Evolutionary conservation across 768 basidiomycete species (phyloP).

Genomic region (Candolleomyces efflorescens): DNA sequence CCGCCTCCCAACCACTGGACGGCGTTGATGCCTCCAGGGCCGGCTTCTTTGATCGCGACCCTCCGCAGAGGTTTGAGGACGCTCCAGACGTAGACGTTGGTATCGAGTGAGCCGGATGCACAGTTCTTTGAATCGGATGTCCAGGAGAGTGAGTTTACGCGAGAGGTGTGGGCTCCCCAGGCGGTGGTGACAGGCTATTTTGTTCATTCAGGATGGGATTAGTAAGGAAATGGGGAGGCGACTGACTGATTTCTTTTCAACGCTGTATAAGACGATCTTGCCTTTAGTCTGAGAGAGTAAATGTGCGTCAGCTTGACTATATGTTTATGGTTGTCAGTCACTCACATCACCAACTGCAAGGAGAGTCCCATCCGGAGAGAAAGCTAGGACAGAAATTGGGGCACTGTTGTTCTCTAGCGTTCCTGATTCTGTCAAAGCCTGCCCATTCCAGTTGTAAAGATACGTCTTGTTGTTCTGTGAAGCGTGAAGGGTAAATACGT

Average conservation of each 20-base stretch:
- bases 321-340: conserved; percentile 8
- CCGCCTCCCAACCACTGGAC: conserved; percentile 72
- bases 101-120: conserved; percentile 90
- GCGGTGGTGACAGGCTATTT: conserved; percentile 69
- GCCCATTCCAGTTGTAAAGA: conserved; percentile 70
- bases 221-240: background rate
- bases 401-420: conserved; percentile 68
- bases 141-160: conserved; percentile 77
- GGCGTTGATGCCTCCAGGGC: conserved; percentile 77
- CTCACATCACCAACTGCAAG: conserved; percentile 87
- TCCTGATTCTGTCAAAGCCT: conserved; percentile 48
- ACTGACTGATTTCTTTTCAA: conserved; percentile 56
- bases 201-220: no score
- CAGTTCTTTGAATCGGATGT: conserved; percentile 69
- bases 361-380: conserved; percentile 71
- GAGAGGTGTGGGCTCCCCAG: conserved; percentile 86
- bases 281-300: conserved; percentile 59
- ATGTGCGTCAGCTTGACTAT: background rate
- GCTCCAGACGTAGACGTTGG: conserved; percentile 86
- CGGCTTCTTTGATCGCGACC: conserved; percentile 81
- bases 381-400: conserved; percentile 66
- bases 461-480: conserved; percentile 70
- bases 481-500: background rate
- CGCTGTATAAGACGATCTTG: conserved; percentile 75
- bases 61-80: conserved; percentile 66